Evolutionary conservation across 2,329 filamentous ascomycete genomes (phyloP).

Genomic region (Colletotrichum tabaci): DNA sequence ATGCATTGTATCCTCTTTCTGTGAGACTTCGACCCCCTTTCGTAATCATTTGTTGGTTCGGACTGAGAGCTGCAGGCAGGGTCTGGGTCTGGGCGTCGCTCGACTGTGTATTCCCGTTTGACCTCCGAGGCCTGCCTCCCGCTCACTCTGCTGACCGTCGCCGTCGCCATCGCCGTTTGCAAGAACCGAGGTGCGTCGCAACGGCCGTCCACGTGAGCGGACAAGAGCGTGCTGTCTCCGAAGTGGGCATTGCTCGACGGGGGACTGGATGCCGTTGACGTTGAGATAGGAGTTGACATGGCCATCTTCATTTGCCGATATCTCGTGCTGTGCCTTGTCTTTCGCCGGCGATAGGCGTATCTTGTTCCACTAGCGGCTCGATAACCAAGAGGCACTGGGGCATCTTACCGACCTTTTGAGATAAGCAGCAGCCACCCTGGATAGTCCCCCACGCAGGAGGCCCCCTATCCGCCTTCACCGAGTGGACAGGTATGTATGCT

Average conservation of each 20-base stretch:
- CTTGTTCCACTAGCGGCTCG: not conserved
- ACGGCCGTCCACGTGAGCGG: conserved; percentile 32
- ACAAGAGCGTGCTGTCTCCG: conserved; percentile 9
- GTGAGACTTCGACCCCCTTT: conserved; percentile 11
- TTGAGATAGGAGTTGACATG: not conserved
- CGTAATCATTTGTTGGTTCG: conserved; percentile 11
- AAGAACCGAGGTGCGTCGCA: not conserved
- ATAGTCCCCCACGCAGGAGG: conserved; percentile 3
- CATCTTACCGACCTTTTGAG: not conserved
- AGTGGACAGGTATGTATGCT: not conserved
- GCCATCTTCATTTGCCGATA: conserved; percentile 13
- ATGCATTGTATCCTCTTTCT: conserved; percentile 3
- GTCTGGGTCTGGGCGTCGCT: not conserved
- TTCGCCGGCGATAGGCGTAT: conserved; percentile 12
- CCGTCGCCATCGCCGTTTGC: too few species aligned
- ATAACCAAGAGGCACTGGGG: not conserved
- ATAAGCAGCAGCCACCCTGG: conserved; percentile 23
- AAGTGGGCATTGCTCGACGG: not conserved
- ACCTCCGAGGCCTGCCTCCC: not conserved
- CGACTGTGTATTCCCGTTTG: not conserved
- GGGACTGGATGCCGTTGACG: not conserved
- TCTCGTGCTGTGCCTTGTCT: conserved; percentile 21
- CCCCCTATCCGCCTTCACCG: not conserved
- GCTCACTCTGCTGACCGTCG: not conserved
- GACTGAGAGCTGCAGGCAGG: not conserved